Evolutionary conservation across 257 asterid genomes (phyloP).

Genomic region (Penstemon barbatus): DNA sequence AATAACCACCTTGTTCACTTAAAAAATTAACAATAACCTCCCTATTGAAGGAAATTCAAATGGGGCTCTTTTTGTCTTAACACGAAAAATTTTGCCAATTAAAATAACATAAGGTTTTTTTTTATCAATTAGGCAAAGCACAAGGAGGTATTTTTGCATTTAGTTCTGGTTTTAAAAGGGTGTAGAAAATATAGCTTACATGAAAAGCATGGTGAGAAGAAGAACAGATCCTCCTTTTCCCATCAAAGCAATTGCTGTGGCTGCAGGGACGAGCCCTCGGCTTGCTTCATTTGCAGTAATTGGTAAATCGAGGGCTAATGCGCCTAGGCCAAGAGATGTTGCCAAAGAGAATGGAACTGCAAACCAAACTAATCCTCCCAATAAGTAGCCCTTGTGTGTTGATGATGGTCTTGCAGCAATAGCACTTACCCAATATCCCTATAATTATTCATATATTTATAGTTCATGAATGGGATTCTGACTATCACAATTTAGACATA

Average conservation of each 20-base stretch:
- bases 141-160: too few relatives aligned
- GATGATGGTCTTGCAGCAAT: slow-evolving; percentile 97
- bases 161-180: background rate
- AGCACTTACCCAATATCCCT: slow-evolving; percentile 97
- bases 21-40: too few relatives aligned
- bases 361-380: slow-evolving; percentile 94
- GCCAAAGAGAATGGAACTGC: slow-evolving; percentile 96
- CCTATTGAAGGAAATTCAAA: too few relatives aligned
- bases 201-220: slow-evolving; percentile 89
- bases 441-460: background rate
- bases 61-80: too few relatives aligned
- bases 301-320: slow-evolving; percentile 88
- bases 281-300: slow-evolving; percentile 78
- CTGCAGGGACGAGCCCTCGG: slow-evolving; percentile 90
- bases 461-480: background rate
- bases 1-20: too few relatives aligned
- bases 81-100: too few relatives aligned
- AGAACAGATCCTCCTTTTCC: slow-evolving; percentile 93
- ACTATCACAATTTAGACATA: background rate
- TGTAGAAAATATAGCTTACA: slow-evolving; percentile 46
- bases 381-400: slow-evolving; percentile 84
- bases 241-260: slow-evolving; percentile 92
- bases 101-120: too few relatives aligned
- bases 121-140: too few relatives aligned
- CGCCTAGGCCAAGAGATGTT: slow-evolving; percentile 90